These are phyloP conservation scores for Symbiodinium pilosum DNA, from an alignment of 73 alveolate genomes.

Conservation along the genomic window DNA sequence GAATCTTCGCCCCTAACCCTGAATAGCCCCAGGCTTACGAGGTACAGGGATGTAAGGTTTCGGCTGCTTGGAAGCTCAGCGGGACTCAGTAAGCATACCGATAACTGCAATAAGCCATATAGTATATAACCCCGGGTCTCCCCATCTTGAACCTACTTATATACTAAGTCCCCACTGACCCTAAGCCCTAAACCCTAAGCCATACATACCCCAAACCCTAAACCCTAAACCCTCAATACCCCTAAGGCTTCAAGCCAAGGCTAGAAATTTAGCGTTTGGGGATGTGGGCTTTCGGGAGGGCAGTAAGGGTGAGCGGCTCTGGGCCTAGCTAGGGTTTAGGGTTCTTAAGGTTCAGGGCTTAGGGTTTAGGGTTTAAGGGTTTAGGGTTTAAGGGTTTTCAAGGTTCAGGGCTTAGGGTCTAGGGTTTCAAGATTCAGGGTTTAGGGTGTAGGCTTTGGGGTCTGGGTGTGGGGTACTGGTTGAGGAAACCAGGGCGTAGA, in stretches of 20 bases:
- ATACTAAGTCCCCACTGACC: too few relatives aligned
- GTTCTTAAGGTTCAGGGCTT: not conserved
- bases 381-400: too few relatives aligned
- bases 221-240: too few relatives aligned
- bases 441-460: not conserved
- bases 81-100: too few relatives aligned
- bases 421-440: not conserved
- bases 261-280: not conserved
- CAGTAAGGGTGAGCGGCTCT: not conserved
- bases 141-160: too few relatives aligned
- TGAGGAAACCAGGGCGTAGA: too few relatives aligned
- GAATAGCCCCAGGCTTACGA: too few relatives aligned
- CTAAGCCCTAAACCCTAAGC: not conserved
- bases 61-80: too few relatives aligned
- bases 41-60: too few relatives aligned
- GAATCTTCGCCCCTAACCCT: not conserved
- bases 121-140: too few relatives aligned
- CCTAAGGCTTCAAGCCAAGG: too few relatives aligned
- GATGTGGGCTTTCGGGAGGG: not conserved
- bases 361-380: not conserved
- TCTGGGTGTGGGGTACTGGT: too few relatives aligned
- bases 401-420: not conserved
- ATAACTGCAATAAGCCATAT: not conserved
- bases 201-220: not conserved
- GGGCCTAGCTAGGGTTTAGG: not conserved